Evolutionary conservation across 495 filamentous ascomycete genomes (phyloP), one percentile per base, ranked within the genome.

Genomic region (Talaromyces ruber): DNA sequence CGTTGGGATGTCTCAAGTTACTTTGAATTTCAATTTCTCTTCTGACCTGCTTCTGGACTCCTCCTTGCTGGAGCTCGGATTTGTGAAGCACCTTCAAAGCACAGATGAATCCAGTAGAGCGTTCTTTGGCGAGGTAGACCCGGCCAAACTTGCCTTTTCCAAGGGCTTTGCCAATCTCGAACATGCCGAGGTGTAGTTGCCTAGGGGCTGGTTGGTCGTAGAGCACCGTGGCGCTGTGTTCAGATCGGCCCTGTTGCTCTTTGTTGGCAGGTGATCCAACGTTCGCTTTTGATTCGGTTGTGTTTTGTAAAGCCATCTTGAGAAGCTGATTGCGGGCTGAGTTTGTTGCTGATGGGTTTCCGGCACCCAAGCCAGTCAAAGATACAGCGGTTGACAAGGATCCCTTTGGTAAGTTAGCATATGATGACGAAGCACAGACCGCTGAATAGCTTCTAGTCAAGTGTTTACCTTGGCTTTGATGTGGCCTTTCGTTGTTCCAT

Each of bases 21-120:
- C 87, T 92, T 76, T 98, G 94, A 63, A 98, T 98, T 74, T 98
- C 94, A 60, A 98, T 97, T 71, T 98, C 94, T 68, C 94, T 88
- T 34, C 95, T 85, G 51, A 98, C 90, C 75, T 98, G 94, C 79
- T 95, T 97, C 76, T 98, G 95, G 26, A 97, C 95, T 54, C 90
- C 88, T 56, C 91, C 92, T 67, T 92, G 88, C 70, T 93, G 90
- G 59, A 98, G 79, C 72, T 98, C 94, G 55, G 84, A 88, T 74
- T 98, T 98, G 79, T 97, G 92, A 11, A 98, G 81, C 55, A 98
- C 95, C 76, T 98, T 98, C 59, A 98, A 82, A 7, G 93, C 94
- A 75, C 94, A 98, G 61, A 98, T 90, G 74, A 97, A 98, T 64
- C 90, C 90, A 22, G 84, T 90, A 51, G 83, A 87, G 29, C 92